Conservation (phyloP, 352 stramenopile genomes). For the Aphanomyces euteiches region DNA sequence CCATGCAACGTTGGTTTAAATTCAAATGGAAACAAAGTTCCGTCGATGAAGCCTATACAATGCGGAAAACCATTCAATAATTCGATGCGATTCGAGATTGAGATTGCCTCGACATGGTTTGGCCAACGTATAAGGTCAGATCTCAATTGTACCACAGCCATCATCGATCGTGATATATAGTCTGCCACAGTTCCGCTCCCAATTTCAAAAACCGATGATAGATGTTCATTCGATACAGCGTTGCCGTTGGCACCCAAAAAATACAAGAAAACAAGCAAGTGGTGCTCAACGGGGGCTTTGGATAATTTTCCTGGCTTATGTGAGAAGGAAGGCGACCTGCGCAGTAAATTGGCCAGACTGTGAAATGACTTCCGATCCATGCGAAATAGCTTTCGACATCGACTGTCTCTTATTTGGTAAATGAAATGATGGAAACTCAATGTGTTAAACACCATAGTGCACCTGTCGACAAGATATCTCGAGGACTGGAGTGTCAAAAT, state of each 20-base stretch:
- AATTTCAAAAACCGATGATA: not conserved
- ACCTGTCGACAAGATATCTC: not conserved
- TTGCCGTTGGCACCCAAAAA: conserved; percentile 1
- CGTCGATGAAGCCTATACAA: conserved; percentile 2
- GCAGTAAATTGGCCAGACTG: not conserved
- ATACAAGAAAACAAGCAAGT: conserved; percentile 5
- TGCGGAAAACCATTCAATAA: not conserved
- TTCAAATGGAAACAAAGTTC: not conserved
- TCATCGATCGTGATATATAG: not conserved
- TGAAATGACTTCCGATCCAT: not conserved
- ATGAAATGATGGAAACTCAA: not conserved
- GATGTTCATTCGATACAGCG: not conserved
- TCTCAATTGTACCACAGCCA: not conserved
- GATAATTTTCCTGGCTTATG: not conserved
- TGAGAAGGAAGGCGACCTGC: not conserved
- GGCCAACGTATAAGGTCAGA: not conserved
- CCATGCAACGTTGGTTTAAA: not conserved
- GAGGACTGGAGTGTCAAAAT: not conserved
- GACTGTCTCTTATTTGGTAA: not conserved
- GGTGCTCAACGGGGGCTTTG: not conserved
- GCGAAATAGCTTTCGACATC: not conserved
- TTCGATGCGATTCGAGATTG: not conserved
- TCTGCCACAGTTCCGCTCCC: not conserved
- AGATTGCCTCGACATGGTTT: not conserved
- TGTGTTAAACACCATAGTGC: not conserved